phyloP scores from a whole-genome alignment of 1,284 basidiomycete species.

The Apiotrichum akiyoshidainum region DNA sequence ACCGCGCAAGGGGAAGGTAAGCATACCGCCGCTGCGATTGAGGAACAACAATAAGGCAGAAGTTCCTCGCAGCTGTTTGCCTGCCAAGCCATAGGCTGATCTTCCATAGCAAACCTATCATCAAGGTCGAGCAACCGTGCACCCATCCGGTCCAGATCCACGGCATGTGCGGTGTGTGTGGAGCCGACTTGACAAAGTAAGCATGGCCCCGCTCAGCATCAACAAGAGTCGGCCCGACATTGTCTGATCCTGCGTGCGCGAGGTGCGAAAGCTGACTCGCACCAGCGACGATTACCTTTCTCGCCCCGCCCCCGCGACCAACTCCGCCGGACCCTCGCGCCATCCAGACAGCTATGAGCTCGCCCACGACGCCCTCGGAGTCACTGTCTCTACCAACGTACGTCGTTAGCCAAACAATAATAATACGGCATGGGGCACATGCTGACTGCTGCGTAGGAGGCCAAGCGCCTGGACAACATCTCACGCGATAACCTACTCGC shows the following conservation, averaged over 20 bases:
- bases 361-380: conserved; percentile 47
- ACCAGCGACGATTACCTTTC: conserved; percentile 78
- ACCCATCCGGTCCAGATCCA: conserved; percentile 88
- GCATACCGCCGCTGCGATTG: conserved; percentile 3
- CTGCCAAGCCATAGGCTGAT: conserved; percentile 1
- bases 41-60: conserved; percentile 52
- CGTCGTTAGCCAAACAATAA: conserved; percentile 12
- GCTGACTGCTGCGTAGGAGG: conserved; percentile 60
- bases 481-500: conserved; percentile 72
- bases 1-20: conserved; percentile 35
- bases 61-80: background rate
- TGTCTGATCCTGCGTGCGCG: background rate
- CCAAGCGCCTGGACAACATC: conserved; percentile 78
- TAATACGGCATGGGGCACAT: background rate
- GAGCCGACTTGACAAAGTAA: conserved; percentile 87
- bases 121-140: conserved; percentile 77
- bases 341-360: conserved; percentile 45
- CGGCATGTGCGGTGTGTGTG: conserved; percentile 89
- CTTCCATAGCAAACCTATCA: conserved; percentile 53
- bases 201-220: conserved; percentile 37
- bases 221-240: too few relatives aligned
- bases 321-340: conserved; percentile 51
- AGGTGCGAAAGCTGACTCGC: background rate
- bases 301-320: conserved; percentile 71
- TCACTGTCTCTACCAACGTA: conserved; percentile 52